A percentile compares a stretch with the other conserved stretches of the same genome.
Evolutionary conservation across 805 yeast genomes (phyloP).

Genomic region (Myxozyma sirexii): DNA sequence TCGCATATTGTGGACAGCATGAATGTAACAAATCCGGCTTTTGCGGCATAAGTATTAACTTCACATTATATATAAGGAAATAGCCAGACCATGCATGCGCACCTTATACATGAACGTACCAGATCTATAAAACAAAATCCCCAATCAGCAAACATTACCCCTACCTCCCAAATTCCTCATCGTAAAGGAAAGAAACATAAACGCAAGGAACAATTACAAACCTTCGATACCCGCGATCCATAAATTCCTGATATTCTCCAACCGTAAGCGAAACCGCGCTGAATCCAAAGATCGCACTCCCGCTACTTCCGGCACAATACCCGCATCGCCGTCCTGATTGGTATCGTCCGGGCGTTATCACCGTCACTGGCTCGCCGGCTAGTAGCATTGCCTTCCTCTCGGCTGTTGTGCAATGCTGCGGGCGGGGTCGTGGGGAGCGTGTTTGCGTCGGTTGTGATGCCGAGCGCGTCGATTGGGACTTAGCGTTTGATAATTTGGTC

Average conservation of each 20-base stretch:
- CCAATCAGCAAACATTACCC: neutral
- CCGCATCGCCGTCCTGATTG: constrained; percentile 57
- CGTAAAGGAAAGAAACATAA: neutral
- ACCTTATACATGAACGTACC: constrained; percentile 64
- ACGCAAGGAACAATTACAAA: neutral
- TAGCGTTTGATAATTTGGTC: no score
- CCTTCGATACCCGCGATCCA: constrained; percentile 64
- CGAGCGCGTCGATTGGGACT: no score
- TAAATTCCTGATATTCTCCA: constrained; percentile 60
- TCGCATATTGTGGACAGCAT: constrained; percentile 81
- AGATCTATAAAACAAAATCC: constrained; percentile 64
- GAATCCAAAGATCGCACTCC: constrained; percentile 39
- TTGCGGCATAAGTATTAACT: no score
- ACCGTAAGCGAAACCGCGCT: constrained; percentile 52
- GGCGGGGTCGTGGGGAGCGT: neutral
- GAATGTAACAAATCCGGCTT: constrained; percentile 67
- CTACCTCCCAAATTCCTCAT: neutral
- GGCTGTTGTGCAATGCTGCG: neutral
- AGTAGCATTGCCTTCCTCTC: constrained; percentile 2
- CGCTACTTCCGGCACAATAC: constrained; percentile 59
- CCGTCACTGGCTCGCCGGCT: constrained; percentile 15
- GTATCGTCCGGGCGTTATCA: constrained; percentile 17
- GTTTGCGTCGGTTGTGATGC: neutral
- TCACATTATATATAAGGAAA: no score
- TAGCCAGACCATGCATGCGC: no score